A percentile compares a stretch with the other conserved stretches of the same genome.
Conservation (phyloP, 2,329 filamentous ascomycete species). For the Colletotrichum tabaci region DNA sequence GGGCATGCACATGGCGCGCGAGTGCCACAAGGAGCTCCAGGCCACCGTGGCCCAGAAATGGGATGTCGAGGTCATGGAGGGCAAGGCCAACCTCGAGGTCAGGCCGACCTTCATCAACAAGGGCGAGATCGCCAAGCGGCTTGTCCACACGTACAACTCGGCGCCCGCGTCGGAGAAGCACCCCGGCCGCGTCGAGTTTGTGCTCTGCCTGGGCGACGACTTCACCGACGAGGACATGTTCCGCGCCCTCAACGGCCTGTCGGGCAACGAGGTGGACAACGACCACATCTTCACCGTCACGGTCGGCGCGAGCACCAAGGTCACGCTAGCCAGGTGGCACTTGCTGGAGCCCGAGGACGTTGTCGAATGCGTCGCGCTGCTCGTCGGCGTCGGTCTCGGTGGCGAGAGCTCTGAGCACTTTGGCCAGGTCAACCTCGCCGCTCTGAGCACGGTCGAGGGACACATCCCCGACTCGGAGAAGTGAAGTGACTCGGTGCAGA, state of each 20-base stretch:
- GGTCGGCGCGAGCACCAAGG: slow-evolving; percentile 91
- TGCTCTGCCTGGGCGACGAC: slow-evolving; percentile 93
- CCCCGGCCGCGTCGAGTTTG: slow-evolving; percentile 80
- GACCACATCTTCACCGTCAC: slow-evolving; percentile 91
- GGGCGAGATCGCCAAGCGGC: slow-evolving; percentile 90
- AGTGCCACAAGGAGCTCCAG: slow-evolving; percentile 87
- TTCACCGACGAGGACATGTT: slow-evolving; percentile 99
- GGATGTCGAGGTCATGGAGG: slow-evolving; percentile 96
- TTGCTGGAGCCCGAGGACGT: slow-evolving; percentile 91
- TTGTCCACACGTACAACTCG: slow-evolving; percentile 81
- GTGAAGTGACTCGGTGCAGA: slow-evolving; percentile 1
- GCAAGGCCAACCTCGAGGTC: slow-evolving; percentile 97
- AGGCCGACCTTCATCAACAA: slow-evolving; percentile 99
- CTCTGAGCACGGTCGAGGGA: slow-evolving; percentile 68
- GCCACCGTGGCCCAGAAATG: slow-evolving; percentile 81
- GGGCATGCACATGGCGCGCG: slow-evolving; percentile 82
- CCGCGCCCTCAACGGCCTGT: slow-evolving; percentile 78
- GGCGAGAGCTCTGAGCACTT: slow-evolving; percentile 57
- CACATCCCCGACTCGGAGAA: slow-evolving; percentile 57
- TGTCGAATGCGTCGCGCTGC: slow-evolving; percentile 75
- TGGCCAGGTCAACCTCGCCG: slow-evolving; percentile 70
- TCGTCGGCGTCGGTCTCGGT: slow-evolving; percentile 63
- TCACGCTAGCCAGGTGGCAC: slow-evolving; percentile 92
- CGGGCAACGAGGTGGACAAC: slow-evolving; percentile 67
- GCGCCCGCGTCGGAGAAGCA: slow-evolving; percentile 60